Conservation (phyloP, 768 basidiomycete species). For the Lentinula boryana region DNA sequence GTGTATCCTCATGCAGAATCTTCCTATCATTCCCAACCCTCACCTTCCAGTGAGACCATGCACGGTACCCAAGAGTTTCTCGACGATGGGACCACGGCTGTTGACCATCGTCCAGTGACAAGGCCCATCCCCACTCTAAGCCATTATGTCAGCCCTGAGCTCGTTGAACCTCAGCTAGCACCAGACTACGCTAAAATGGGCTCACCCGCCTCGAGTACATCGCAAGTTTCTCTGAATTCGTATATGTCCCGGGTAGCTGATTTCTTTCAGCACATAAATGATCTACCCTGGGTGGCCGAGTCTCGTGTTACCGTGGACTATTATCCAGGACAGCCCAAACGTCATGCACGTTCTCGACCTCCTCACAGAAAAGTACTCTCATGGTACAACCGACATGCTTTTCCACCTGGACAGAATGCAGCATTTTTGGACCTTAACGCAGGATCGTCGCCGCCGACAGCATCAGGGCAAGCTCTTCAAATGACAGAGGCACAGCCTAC, state of each 20-base stretch:
- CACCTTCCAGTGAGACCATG: constrained; percentile 1
- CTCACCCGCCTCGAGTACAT: constrained; percentile 31
- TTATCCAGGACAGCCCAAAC: constrained; percentile 26
- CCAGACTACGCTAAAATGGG: constrained; percentile 47
- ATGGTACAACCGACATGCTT: constrained; percentile 8
- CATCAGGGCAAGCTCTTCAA: neutral
- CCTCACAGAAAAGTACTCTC: constrained; percentile 2
- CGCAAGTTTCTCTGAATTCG: constrained; percentile 25
- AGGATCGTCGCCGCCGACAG: neutral
- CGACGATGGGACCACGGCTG: constrained; percentile 11
- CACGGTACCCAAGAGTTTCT: neutral
- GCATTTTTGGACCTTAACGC: neutral
- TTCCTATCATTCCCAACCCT: neutral
- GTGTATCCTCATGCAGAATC: neutral
- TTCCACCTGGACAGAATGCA: neutral
- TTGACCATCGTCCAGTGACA: constrained; percentile 11
- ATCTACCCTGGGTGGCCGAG: constrained; percentile 37
- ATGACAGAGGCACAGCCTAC: neutral
- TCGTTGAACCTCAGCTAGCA: constrained; percentile 34
- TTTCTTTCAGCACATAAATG: constrained; percentile 27
- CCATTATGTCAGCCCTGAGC: constrained; percentile 26
- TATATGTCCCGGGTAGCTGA: constrained; percentile 27
- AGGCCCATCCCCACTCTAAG: constrained; percentile 9
- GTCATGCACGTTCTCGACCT: constrained; percentile 8
- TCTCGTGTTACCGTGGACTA: constrained; percentile 39